Conservation (phyloP, 169 alveolate genomes). For the Plasmodium ovale region DNA sequence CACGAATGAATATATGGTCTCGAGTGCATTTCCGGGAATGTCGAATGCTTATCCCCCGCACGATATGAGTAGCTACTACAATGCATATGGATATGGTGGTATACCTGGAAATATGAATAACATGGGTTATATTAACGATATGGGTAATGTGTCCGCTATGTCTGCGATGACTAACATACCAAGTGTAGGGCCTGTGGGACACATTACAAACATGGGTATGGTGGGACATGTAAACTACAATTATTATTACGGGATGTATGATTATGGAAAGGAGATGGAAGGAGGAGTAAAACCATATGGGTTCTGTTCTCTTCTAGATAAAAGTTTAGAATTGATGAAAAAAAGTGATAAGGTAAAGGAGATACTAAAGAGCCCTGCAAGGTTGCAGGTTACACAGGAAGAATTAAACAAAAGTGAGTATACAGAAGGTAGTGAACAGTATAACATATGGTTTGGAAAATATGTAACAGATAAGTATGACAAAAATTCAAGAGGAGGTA, state of each 20-base stretch:
- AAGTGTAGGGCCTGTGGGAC: too few relatives aligned
- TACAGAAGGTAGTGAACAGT: constrained; percentile 95
- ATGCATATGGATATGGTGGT: constrained; percentile 26
- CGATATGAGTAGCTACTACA: constrained; percentile 17
- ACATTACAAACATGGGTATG: too few relatives aligned
- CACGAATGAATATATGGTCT: neutral
- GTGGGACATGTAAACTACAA: neutral
- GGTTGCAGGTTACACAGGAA: constrained; percentile 57
- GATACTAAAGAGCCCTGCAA: constrained; percentile 52
- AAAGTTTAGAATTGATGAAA: constrained; percentile 54
- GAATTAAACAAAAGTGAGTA: constrained; percentile 67
- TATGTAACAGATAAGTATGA: constrained; percentile 93
- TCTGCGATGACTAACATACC: too few relatives aligned
- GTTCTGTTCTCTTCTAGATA: constrained; percentile 20
- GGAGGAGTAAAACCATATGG: neutral
- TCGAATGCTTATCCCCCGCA: neutral
- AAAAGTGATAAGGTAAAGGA: constrained; percentile 61
- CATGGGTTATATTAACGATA: neutral
- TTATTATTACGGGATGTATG: constrained; percentile 14
- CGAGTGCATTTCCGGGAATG: neutral
- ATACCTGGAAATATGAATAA: neutral
- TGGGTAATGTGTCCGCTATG: neutral
- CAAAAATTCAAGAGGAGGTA: constrained; percentile 87
- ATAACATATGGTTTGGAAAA: constrained; percentile 99
- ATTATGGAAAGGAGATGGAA: neutral